A percentile compares a stretch with the other conserved stretches of the same genome.
Conservation (phyloP, 768 basidiomycete genomes). For the Ramaria rubella region DNA sequence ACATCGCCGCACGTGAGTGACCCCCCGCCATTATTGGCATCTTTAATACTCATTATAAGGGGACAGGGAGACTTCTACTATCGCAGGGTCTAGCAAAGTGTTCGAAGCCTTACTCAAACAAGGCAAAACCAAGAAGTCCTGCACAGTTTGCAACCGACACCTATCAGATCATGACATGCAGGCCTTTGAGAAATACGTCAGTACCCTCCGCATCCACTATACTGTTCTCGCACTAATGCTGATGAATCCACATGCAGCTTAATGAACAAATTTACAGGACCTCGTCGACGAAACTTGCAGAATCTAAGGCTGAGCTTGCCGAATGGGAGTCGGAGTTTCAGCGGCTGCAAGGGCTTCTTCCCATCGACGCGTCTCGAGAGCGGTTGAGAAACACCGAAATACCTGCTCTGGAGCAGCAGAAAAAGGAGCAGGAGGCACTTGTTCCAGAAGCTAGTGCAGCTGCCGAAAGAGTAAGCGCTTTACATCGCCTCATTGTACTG, state of each 20-base stretch:
- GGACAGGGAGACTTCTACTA: conserved; percentile 21
- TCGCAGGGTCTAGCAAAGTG: conserved; percentile 34
- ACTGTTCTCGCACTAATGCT: background rate
- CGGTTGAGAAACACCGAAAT: conserved; percentile 58
- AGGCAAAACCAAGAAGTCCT: conserved; percentile 61
- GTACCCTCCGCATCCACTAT: conserved; percentile 19
- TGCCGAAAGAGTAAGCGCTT: conserved; percentile 55
- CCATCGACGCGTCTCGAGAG: conserved; percentile 46
- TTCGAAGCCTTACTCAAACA: conserved; percentile 50
- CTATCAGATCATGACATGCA: conserved; percentile 48
- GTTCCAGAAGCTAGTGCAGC: conserved; percentile 44
- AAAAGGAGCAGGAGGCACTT: conserved; percentile 48
- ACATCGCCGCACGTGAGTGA: conserved; percentile 37
- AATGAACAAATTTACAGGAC: conserved; percentile 53
- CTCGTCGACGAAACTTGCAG: conserved; percentile 40
- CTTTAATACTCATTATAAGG: background rate
- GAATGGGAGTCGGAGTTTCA: conserved; percentile 57
- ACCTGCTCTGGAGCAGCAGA: conserved; percentile 55
- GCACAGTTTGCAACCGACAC: conserved; percentile 69
- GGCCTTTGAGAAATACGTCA: conserved; percentile 67
- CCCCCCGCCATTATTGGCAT: background rate
- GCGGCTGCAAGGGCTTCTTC: conserved; percentile 51
- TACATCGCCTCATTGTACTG: background rate
- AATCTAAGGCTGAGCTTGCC: conserved; percentile 40
- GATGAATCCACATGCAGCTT: conserved; percentile 38